Evolutionary conservation across 371 early-diverging fungal species (phyloP).

Genomic region (Haplosporangium sp.): DNA sequence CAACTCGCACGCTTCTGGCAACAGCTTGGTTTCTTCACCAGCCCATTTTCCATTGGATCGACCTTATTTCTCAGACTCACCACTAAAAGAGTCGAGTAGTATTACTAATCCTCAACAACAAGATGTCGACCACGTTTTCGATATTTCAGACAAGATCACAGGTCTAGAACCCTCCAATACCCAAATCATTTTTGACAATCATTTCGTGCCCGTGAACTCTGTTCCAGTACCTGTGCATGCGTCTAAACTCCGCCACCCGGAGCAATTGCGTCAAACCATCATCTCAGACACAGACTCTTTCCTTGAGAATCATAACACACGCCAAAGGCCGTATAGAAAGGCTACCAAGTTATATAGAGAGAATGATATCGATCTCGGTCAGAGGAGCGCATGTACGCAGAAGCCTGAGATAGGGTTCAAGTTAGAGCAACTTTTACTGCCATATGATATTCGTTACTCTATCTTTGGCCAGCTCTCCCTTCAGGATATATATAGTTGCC

Average conservation of each 20-base stretch:
- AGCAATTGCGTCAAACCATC: not conserved
- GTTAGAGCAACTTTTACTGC: constrained; percentile 33
- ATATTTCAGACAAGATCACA: not conserved
- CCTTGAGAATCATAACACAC: not conserved
- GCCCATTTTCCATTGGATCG: not conserved
- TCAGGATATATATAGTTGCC: constrained; percentile 39
- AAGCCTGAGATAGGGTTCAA: constrained; percentile 2
- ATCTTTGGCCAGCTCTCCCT: constrained; percentile 48
- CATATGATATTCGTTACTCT: constrained; percentile 53
- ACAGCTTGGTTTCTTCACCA: constrained; percentile 4
- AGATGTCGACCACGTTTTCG: not conserved
- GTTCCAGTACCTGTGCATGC: not conserved
- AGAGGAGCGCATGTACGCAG: not conserved
- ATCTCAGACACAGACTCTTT: not conserved
- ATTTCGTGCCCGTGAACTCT: constrained; percentile 4
- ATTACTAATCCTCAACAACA: not conserved
- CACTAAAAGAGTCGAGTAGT: constrained; percentile 4
- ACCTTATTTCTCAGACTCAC: not conserved
- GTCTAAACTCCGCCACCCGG: constrained; percentile 2
- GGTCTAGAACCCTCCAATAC: not conserved
- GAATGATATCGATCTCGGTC: not conserved
- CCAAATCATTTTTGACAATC: not conserved
- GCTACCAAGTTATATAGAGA: not conserved
- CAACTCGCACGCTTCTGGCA: constrained; percentile 27
- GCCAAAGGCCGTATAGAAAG: not conserved